Base-by-base conservation (phyloP, 768 basidiomycete genomes). In the Tulasnella sp. region DNA sequence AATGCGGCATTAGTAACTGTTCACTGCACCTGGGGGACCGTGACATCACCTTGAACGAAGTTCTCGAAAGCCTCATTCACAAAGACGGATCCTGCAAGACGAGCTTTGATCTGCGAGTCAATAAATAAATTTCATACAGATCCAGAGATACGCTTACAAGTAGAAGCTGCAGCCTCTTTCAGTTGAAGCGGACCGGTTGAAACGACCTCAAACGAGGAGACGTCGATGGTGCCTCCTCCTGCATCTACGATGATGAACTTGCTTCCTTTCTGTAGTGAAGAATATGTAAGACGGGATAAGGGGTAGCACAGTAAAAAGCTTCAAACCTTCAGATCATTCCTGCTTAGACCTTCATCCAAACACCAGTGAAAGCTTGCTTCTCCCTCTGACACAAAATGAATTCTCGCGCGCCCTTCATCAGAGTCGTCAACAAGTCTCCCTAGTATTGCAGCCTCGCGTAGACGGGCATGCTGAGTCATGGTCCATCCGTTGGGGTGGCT, bases 291-390 rank as follows among this genome's bases (percentile, higher is more conserved):
- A 3, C 15, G 19, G 15, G 29, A 46, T 47, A 8, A 20, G 2
- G 28, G 10, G 7, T 4, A 33, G 8, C 7, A 33, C 4, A 47
- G 4, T 8, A 31, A 16, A 1, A 10, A 40, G n/a, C n/a, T n/a
- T n/a, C 5, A 28, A 29, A 61, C 66, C 58, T 59, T 57, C 44
- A 69, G 59, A n/a, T 58, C 58, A 43, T 60, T 58, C 24, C 59
- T 56, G 0, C 60, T 59, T 32, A 69, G 58, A 0, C 67, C 70
- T 45, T 64, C 67, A 4, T 63, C 64, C 44, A 76, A 53, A 35
- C 71, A 72, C 48, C 64, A 76, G 56, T 76, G 73, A 10, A 76
- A 59, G 59, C 70, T 70, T 0, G 75, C 75, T 58, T 77, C 75
- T 28, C 73, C 75, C 52, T 77, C 76, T 0, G 71, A 69, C 10